Base-by-base conservation (phyloP, 2,329 filamentous ascomycete species). In the Penicillium sp. region DNA sequence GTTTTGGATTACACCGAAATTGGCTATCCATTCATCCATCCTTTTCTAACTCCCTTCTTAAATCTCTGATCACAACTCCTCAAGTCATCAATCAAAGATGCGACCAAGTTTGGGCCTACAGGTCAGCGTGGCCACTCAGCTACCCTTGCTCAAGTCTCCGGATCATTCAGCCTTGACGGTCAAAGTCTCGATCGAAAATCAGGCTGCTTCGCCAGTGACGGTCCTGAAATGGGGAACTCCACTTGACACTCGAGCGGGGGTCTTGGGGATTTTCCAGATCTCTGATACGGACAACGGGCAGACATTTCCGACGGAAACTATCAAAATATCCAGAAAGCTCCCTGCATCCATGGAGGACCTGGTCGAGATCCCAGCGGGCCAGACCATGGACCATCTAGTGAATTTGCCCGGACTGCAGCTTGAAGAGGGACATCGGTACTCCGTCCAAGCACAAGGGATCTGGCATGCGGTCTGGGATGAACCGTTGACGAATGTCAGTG, bases 181-280 rank as follows among this genome's bases (percentile, higher is more conserved):
- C 32, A 47, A 50, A 17, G 52, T 60, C 22, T 45, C 52, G 1
- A 37, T 62, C 13, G 37, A 48, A 16, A 67, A 65, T 27, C 42
- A 47, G 1, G 51, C 55, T 0, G 32, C 51, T 3, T 32, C 49
- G 2, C 37, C 56, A 10, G 37, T 65, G 10, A 66, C 57, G 1
- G 29, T 68, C 4, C 47, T 69, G 3, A 55, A 47, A 42, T 69
- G 64, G 64, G 56, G 52, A 2, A 62, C 53, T 4, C 64, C 62
- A 1, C 48, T 68, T 3, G 66, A 67, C 34, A 42, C 51, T 5
- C 47, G 44, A 5, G 62, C 61, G 4, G 47, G 47, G 13, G 37
- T 56, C 4, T 47, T 62, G n/a, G 55, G 59, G 5, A 35, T 62
- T 11, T 63, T 63, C 30, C 38, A 53, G 9, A 37, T 62, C 5